These are phyloP conservation scores for Phytopythium delawarense DNA, from an alignment of 352 stramenopile species.

Conservation along the genomic window DNA sequence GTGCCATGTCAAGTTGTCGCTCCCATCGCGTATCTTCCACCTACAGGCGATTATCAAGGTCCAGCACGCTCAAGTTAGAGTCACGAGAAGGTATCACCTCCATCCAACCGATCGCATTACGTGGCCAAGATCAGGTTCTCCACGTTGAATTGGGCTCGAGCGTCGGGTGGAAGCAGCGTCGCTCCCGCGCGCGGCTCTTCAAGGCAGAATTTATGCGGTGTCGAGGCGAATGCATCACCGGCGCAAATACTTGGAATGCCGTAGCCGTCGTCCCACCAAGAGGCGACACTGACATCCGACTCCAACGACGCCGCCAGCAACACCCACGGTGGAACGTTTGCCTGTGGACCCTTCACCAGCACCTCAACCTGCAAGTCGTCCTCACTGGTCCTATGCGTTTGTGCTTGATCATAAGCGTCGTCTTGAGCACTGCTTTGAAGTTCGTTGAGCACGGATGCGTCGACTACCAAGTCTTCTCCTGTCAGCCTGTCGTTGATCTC, in stretches of 20 bases:
- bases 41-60: conserved; percentile 8
- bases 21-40: conserved; percentile 31
- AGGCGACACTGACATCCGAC: conserved; percentile 70
- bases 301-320: conserved; percentile 47
- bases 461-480: not conserved
- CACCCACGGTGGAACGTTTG: conserved; percentile 58
- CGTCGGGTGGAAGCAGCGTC: conserved; percentile 29
- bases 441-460: not conserved
- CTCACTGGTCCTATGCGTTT: not conserved
- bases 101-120: conserved; percentile 15
- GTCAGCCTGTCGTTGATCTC: not conserved
- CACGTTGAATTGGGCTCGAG: conserved; percentile 62
- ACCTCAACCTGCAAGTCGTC: conserved; percentile 27
- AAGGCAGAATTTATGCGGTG: conserved; percentile 55
- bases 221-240: conserved; percentile 45
- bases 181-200: conserved; percentile 34
- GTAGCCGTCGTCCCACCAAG: conserved; percentile 73
- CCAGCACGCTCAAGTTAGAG: not conserved
- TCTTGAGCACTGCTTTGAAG: not conserved
- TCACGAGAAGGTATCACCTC: not conserved
- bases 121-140: conserved; percentile 72
- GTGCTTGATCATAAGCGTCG: not conserved
- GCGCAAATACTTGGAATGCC: conserved; percentile 74
- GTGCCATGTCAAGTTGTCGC: conserved; percentile 50
- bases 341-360: conserved; percentile 52